These are phyloP conservation scores for Rhizophora mangle DNA, from an alignment of 345 rosid species.

Conservation along the genomic window DNA sequence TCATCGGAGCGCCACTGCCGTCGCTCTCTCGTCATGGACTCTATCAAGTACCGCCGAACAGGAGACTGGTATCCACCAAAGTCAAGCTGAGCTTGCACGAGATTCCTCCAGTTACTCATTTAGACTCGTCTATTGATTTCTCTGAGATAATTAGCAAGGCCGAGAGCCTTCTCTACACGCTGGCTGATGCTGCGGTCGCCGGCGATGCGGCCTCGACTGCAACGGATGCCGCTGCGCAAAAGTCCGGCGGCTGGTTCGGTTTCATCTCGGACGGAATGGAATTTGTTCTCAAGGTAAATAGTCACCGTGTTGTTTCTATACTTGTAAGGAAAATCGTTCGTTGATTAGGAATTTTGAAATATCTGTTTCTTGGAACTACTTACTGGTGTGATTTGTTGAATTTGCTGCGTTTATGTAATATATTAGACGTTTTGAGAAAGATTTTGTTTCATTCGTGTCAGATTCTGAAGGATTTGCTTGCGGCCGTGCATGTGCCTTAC, in stretches of 20 bases:
- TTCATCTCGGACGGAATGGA: constrained; percentile 90
- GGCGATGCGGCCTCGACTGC: constrained; percentile 47
- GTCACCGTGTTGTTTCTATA: neutral
- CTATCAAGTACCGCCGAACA: constrained; percentile 40
- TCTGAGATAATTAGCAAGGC: constrained; percentile 44
- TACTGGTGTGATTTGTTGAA: neutral
- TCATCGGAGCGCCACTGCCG: constrained; percentile 57
- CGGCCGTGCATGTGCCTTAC: constrained; percentile 77
- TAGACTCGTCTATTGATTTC: constrained; percentile 51
- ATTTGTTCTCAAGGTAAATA: constrained; percentile 70
- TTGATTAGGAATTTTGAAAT: neutral
- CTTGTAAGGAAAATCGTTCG: neutral
- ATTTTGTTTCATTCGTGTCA: constrained; percentile 20
- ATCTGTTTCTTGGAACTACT: neutral
- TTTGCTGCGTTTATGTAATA: neutral
- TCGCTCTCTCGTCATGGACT: constrained; percentile 45
- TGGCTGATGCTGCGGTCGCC: constrained; percentile 80
- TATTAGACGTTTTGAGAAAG: neutral
- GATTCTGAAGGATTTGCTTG: constrained; percentile 84
- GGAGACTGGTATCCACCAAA: constrained; percentile 51
- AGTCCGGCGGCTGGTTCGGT: constrained; percentile 90
- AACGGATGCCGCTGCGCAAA: constrained; percentile 52
- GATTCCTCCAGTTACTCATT: constrained; percentile 57
- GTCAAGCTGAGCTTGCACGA: constrained; percentile 68
- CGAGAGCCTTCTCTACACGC: constrained; percentile 71